Conservation (phyloP, 2,329 filamentous ascomycete species). For the Hortaea sp. region DNA sequence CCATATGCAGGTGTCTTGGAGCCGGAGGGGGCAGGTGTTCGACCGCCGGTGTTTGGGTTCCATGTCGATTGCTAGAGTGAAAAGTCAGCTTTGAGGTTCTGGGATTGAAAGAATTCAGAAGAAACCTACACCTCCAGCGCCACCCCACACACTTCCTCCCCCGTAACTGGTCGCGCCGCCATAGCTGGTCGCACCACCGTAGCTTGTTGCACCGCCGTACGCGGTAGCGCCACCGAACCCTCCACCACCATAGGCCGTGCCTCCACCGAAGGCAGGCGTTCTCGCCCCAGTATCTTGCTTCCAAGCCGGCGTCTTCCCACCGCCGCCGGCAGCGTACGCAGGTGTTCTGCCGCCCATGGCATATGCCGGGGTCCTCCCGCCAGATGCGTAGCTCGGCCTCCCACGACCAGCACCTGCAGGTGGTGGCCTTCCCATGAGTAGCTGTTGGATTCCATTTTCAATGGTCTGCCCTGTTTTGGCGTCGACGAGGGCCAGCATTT, state of each 20-base stretch:
- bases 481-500: constrained; percentile 76
- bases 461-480: constrained; percentile 66
- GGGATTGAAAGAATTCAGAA: background rate
- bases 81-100: background rate
- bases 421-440: constrained; percentile 32
- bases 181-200: constrained; percentile 40
- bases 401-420: constrained; percentile 35
- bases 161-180: constrained; percentile 25
- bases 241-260: constrained; percentile 40
- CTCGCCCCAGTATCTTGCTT: constrained; percentile 30
- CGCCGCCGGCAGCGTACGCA: constrained; percentile 20
- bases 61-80: constrained; percentile 24
- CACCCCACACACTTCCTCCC: constrained; percentile 14
- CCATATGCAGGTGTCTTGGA: constrained; percentile 69
- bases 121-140: constrained; percentile 11
- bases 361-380: constrained; percentile 56
- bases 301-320: constrained; percentile 59
- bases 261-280: constrained; percentile 36
- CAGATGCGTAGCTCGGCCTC: constrained; percentile 23
- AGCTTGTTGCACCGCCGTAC: constrained; percentile 40
- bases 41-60: constrained; percentile 25
- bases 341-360: constrained; percentile 31
- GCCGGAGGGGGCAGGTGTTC: constrained; percentile 51
- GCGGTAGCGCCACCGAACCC: constrained; percentile 30
- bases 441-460: constrained; percentile 42